Evolutionary conservation across 306 rosid genomes (phyloP).

Genomic region (Ceratonia siliqua): DNA sequence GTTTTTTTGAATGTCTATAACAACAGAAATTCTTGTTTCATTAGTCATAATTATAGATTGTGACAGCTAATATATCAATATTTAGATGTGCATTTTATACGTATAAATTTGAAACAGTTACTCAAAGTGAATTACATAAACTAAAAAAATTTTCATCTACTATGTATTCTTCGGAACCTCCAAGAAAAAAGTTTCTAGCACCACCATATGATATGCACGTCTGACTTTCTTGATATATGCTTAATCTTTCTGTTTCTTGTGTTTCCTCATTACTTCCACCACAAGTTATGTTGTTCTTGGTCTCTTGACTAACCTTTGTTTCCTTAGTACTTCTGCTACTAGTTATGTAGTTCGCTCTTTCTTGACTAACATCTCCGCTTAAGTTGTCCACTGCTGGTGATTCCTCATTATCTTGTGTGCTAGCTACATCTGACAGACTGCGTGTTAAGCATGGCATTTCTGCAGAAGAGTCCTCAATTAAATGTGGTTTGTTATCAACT

Average conservation of each 20-base stretch:
- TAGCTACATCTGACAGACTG: background rate
- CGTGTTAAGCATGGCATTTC: background rate
- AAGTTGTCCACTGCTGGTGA: background rate
- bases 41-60: background rate
- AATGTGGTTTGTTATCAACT: slow-evolving; percentile 9
- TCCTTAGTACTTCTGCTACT: background rate
- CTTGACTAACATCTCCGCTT: slow-evolving; percentile 6
- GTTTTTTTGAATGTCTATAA: too few relatives aligned
- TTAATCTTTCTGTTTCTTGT: slow-evolving; percentile 18
- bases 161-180: slow-evolving; percentile 31
- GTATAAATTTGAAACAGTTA: slow-evolving; percentile 15
- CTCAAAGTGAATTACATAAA: slow-evolving; percentile 29
- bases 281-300: background rate
- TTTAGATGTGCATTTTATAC: background rate
- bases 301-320: background rate
- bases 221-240: slow-evolving; percentile 20
- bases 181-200: slow-evolving; percentile 43
- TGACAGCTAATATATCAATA: background rate
- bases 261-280: background rate
- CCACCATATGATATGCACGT: slow-evolving; percentile 18
- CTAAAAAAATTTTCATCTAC: slow-evolving; percentile 31
- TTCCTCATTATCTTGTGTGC: slow-evolving; percentile 4
- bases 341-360: background rate
- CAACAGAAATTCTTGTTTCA: too few relatives aligned
- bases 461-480: slow-evolving; percentile 19